phyloP scores from a whole-genome alignment of 2,329 filamentous ascomycete genomes.

The Fusarium nanum region DNA sequence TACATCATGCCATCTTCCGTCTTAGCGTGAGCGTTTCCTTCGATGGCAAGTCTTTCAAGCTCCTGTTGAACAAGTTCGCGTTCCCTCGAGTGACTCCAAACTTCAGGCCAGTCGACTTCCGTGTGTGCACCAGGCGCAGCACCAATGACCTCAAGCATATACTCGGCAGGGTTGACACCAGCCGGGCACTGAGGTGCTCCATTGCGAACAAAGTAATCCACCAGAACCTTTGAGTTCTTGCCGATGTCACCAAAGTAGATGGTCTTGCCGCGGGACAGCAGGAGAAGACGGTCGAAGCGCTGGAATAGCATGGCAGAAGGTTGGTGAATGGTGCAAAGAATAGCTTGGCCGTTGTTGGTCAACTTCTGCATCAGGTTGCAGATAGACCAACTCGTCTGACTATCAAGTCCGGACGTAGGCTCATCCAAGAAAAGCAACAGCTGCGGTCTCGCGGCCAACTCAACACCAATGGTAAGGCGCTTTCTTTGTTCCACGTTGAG shows the following conservation, averaged over 20 bases:
- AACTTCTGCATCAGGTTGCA: slow-evolving; percentile 69
- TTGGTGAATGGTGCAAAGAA: slow-evolving; percentile 64
- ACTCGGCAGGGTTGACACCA: slow-evolving; percentile 74
- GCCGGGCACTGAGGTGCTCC: slow-evolving; percentile 65
- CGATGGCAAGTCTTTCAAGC: slow-evolving; percentile 44
- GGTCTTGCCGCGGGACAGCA: slow-evolving; percentile 70
- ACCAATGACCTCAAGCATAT: slow-evolving; percentile 66
- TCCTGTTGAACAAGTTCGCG: slow-evolving; percentile 49
- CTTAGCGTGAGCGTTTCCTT: neutral
- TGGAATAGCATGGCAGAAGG: slow-evolving; percentile 62
- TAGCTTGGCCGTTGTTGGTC: slow-evolving; percentile 61
- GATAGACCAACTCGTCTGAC: slow-evolving; percentile 70
- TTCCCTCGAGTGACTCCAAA: slow-evolving; percentile 53
- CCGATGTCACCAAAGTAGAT: slow-evolving; percentile 76
- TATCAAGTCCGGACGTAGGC: slow-evolving; percentile 69
- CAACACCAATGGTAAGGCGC: slow-evolving; percentile 67
- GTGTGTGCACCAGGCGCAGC: slow-evolving; percentile 63
- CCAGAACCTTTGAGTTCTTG: slow-evolving; percentile 63
- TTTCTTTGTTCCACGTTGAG: slow-evolving; percentile 70
- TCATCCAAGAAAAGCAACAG: slow-evolving; percentile 70
- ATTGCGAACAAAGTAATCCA: slow-evolving; percentile 71
- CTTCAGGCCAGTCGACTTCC: slow-evolving; percentile 53
- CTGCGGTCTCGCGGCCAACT: slow-evolving; percentile 63
- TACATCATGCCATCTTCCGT: slow-evolving; percentile 11
- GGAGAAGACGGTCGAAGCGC: slow-evolving; percentile 67